These are phyloP conservation scores for Fragilariopsis cylindrus DNA, from an alignment of 108 stramenopile species.

Conservation along the genomic window DNA sequence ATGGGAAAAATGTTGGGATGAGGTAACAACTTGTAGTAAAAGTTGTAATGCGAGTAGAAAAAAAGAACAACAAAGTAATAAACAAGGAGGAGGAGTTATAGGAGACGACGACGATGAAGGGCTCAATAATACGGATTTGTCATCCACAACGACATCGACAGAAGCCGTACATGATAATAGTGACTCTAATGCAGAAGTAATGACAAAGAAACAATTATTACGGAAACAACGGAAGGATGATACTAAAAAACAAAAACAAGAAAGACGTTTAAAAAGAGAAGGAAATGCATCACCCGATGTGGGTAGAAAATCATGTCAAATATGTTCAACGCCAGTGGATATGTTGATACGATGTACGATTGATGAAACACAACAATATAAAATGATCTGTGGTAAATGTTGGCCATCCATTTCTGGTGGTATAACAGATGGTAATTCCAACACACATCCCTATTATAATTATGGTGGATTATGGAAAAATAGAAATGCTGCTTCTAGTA, in stretches of 20 bases:
- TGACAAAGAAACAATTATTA: background rate
- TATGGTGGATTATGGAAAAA: slow-evolving; percentile 92
- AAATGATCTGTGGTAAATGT: slow-evolving; percentile 86
- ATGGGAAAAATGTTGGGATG: slow-evolving; percentile 88
- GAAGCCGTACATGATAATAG: background rate
- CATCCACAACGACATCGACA: background rate
- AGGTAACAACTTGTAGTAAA: slow-evolving; percentile 76
- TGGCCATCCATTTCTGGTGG: slow-evolving; percentile 85
- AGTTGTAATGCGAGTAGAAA: slow-evolving; percentile 62
- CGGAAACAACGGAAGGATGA: slow-evolving; percentile 58
- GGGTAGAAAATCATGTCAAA: slow-evolving; percentile 69
- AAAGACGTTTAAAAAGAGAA: slow-evolving; percentile 63
- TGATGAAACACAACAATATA: slow-evolving; percentile 59
- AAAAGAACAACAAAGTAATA: background rate
- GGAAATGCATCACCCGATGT: slow-evolving; percentile 56
- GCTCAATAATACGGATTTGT: background rate
- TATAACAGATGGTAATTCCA: slow-evolving; percentile 78
- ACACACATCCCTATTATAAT: slow-evolving; percentile 76
- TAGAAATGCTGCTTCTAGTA: slow-evolving; percentile 23
- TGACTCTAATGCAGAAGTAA: background rate
- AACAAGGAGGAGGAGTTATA: background rate
- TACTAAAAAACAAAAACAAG: slow-evolving; percentile 65
- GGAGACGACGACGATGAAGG: background rate
- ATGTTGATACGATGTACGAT: slow-evolving; percentile 67
- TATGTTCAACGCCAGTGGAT: slow-evolving; percentile 60